phyloP scores from a whole-genome alignment of 768 basidiomycete genomes.

The Boletus tomentosulus region DNA sequence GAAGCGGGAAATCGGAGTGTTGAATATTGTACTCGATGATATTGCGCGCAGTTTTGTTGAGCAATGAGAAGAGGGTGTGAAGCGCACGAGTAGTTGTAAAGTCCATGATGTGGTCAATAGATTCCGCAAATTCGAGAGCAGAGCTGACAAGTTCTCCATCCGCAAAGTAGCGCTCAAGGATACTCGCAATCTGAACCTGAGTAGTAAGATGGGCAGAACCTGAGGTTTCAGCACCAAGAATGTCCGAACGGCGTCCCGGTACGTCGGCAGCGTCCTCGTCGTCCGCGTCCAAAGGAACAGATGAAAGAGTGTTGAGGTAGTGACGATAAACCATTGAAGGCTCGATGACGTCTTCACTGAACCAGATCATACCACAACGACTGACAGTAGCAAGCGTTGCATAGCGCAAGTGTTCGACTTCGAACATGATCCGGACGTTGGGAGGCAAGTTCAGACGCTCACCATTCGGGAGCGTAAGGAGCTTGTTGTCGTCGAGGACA shows the following conservation, averaged over 20 bases:
- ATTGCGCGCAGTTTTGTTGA: conserved; percentile 94
- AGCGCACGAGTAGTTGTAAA: conserved; percentile 90
- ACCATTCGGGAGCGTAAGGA: conserved; percentile 94
- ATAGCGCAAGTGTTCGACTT: conserved; percentile 96
- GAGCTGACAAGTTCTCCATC: conserved; percentile 76
- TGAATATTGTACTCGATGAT: conserved; percentile 92
- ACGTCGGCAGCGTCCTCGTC: conserved; percentile 74
- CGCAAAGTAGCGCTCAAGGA: conserved; percentile 80
- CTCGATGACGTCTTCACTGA: conserved; percentile 93
- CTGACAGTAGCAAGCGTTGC: conserved; percentile 98
- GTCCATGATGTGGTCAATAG: conserved; percentile 99
- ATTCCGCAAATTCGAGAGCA: conserved; percentile 74
- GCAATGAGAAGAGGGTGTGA: conserved; percentile 92
- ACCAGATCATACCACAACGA: conserved; percentile 99
- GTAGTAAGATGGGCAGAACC: conserved; percentile 62
- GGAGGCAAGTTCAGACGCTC: conserved; percentile 95
- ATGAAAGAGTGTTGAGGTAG: conserved; percentile 74
- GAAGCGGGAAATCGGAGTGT: conserved; percentile 91
- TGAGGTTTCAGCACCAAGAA: conserved; percentile 40
- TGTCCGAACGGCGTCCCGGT: conserved; percentile 57
- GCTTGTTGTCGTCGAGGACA: conserved; percentile 97
- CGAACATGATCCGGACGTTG: conserved; percentile 99
- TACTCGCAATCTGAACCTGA: conserved; percentile 68
- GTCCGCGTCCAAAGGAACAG: conserved; percentile 78
- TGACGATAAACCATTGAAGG: conserved; percentile 88